These are phyloP conservation scores for Casuarina equisetifolia DNA, from an alignment of 306 rosid genomes.

Conservation along the genomic window DNA sequence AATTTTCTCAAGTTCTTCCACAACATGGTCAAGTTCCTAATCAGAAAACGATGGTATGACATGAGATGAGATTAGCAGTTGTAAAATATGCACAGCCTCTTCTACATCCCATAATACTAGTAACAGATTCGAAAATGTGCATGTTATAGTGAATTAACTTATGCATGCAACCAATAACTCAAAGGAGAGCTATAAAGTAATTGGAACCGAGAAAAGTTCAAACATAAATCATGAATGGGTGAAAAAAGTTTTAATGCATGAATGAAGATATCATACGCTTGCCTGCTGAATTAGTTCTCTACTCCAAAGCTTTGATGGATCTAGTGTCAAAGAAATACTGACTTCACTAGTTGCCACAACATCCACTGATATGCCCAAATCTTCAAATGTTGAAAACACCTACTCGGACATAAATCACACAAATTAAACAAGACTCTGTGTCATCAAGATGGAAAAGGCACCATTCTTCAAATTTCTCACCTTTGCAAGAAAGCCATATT, in stretches of 20 bases:
- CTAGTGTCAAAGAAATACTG: slow-evolving; percentile 81
- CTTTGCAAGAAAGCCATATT: slow-evolving; percentile 86
- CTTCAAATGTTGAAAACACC: slow-evolving; percentile 90
- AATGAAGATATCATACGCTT: slow-evolving; percentile 41
- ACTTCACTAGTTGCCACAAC: slow-evolving; percentile 89
- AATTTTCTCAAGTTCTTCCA: slow-evolving; percentile 91
- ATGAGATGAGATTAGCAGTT: slow-evolving; percentile 18
- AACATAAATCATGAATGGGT: background rate
- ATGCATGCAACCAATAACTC: slow-evolving; percentile 1
- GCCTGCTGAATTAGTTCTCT: slow-evolving; percentile 86
- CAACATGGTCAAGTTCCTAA: slow-evolving; percentile 95
- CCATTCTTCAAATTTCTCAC: slow-evolving; percentile 47
- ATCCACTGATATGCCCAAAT: slow-evolving; percentile 80
- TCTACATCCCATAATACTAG: background rate
- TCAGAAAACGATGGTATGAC: slow-evolving; percentile 27
- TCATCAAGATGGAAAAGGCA: slow-evolving; percentile 4
- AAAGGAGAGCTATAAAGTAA: background rate
- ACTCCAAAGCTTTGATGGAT: slow-evolving; percentile 88
- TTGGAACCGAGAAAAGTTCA: background rate
- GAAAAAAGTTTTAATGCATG: slow-evolving; percentile 14
- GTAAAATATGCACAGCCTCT: background rate
- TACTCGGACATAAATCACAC: slow-evolving; percentile 27
- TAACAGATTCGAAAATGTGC: background rate
- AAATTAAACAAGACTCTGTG: slow-evolving; percentile 21
- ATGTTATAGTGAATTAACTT: background rate